Evolutionary conservation across 306 rosid species (phyloP), one percentile per base, ranked within the genome.

Genomic region (Cucumis cinereus): DNA sequence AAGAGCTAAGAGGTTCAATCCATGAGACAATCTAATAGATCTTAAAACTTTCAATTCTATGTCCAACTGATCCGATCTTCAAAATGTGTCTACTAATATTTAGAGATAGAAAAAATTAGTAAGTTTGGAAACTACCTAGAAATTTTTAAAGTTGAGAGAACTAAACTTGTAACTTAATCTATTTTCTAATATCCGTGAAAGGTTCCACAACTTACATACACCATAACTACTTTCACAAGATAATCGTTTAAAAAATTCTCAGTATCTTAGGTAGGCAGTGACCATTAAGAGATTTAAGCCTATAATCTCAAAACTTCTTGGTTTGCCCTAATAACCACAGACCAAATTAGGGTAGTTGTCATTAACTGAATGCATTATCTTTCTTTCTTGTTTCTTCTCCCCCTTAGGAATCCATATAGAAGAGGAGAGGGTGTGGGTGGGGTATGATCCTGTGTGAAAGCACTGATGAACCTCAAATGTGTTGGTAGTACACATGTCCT

Each of bases 361-460:
- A 63, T 36, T 63, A 38, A 67, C 73, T 67, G 33, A 67, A 67
- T 20, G 12, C 12, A 4, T 17, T 9, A 23, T 64, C 9, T 12
- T 60, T 26, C 15, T 15, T 2, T 2, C 15, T 59, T 1, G 6
- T 7, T 14, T 26, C 15, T 59, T 60, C 68, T 41, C 55, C 50
- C 55, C 43, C 74, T 5, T 41, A 13, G 52, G 36, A 68, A 43
- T 68, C 54, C 76, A 61, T 55, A 38, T 66, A 11, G 41, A 66
- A 66, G 71, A 60, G 67, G n/a, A 19, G 59, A 54, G 59, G 59
- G 4, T 45, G 67, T 60, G 62, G 66, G 78, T 52, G 80, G 74
- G 80, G 77, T 56, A 68, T 82, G 78, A 60, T 74, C 77, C 49
- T 75, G 54, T 52, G 66, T 77, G 73, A 70, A 79, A 79, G 79